Base-by-base conservation (phyloP, 306 rosid species). In the Cicer cuneatum region DNA sequence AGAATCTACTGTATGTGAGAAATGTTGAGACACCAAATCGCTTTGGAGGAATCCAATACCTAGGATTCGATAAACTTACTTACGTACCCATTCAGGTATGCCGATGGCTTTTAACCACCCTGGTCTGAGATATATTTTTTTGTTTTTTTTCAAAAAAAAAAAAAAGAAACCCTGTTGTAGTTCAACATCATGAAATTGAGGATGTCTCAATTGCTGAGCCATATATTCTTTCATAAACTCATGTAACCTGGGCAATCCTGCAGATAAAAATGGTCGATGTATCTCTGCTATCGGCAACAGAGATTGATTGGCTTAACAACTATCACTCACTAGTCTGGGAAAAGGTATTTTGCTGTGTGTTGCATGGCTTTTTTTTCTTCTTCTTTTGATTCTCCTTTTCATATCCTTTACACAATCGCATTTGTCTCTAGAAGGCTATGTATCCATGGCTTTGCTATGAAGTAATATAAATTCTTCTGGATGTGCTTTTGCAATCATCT, bases 271-370 rank as follows among this genome's bases (percentile, higher is more conserved):
- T 94, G 86, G 85, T 94, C 3, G 90, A 94, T 66, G 49, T 90
- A 69, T 79, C 93, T 80, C 86, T 90, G 89, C 89, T 94, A 57
- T 94, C 96, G 10, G 81, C 53, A 38, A 78, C 68, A 52, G 98
- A 94, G 74, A 66, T 90, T 43, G 83, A 87, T 74, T 91, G 97
- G 97, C 89, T 94, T 39, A 81, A 94, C 71, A 84, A 86, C 62
- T 94, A 91, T 82, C 97, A 94, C 83, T 88, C 89, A 24, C 85
- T 83, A 78, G 96, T 91, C 63, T 91, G 98, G 97, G 96, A 88
- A 75, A 94, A 94, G 97, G 98, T 94, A 78, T 10, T 51, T 64
- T 70, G 59, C 60, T 77, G 68, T 49, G 47, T 39, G 69, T 61
- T 49, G 76, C 61, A 7, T 74, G 37, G 1, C 60, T 59, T 73